Base-by-base conservation (phyloP, 305 asterid genomes). In the Solanum hybrid region DNA sequence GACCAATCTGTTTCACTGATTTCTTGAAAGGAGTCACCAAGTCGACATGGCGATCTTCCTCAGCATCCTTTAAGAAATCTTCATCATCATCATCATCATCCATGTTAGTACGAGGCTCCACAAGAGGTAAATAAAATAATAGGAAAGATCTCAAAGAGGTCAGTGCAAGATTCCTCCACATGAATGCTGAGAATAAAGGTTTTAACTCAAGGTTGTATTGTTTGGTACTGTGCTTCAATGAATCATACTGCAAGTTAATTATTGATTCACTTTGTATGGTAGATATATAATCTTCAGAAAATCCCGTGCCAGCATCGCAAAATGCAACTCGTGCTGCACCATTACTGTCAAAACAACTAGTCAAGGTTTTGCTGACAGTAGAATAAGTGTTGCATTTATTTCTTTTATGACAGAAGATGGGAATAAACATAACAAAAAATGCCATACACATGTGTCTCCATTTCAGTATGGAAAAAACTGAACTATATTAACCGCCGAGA, bases 161-260 rank as follows among this genome's bases (percentile, higher is more conserved):
- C 90, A 97, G 35, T 34, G 94, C 96, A 76, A 97, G 89, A 90
- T 91, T 91, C 91, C 92, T 96, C 99, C 98, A 96, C 35, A 96
- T 94, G 89, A 97, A 95, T 88, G 99, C 99, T 31, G 99, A 96
- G 88, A 95, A 91, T 79, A 97, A 90, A 27, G 99, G 96, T 89
- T 94, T 97, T 92, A 93, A 90, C 92, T 94, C 94, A 86, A 97
- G 91, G 86, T 92, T 91, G 88, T 97, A 96, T 77, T 90, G 95
- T 94, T 97, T 97, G 80, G 94, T 87, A 91, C 89, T 89, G 90
- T 93, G 88, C 51, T 89, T 87, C 87, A 94, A 87, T 7, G 93
- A 88, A 80, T 92, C 93, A 73, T 88, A 89, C 89, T 86, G 91
- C 86, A 94, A 92, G 88, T 92, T 76, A 86, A 86, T 89, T 89